Evolutionary conservation across 192 early-diverging fungal genomes (phyloP).

Genomic region (Linnemannia schmuckeri): DNA sequence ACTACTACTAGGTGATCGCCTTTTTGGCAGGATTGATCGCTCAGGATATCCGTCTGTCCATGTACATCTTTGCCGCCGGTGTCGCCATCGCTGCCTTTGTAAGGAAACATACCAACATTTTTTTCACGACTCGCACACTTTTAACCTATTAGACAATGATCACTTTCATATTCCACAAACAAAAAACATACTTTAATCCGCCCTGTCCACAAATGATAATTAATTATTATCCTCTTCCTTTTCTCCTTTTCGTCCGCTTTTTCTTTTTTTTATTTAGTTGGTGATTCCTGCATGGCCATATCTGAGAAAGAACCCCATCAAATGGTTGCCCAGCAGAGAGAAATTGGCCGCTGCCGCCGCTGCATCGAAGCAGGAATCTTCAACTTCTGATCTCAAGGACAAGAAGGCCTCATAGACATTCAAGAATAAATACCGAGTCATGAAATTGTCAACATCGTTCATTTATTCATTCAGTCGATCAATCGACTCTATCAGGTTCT

Average conservation of each 20-base stretch:
- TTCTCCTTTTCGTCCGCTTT: background rate
- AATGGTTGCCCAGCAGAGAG: slow-evolving; percentile 49
- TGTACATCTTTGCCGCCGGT: slow-evolving; percentile 49
- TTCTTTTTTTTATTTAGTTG: slow-evolving; percentile 9
- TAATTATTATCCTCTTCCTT: background rate
- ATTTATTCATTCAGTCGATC: no score
- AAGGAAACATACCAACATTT: background rate
- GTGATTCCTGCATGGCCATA: slow-evolving; percentile 54
- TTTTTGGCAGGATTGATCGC: slow-evolving; percentile 36
- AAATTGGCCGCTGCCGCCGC: slow-evolving; percentile 9
- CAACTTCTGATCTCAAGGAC: background rate
- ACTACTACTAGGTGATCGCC: slow-evolving; percentile 28
- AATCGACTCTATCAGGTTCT: no score
- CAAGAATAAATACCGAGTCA: background rate
- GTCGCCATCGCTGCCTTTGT: slow-evolving; percentile 33
- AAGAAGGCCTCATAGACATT: background rate
- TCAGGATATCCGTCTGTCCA: slow-evolving; percentile 41
- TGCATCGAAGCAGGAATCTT: slow-evolving; percentile 20
- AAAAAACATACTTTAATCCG: background rate
- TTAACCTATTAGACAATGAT: background rate
- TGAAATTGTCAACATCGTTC: background rate
- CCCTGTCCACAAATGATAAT: background rate
- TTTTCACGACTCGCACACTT: no score
- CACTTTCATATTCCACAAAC: background rate
- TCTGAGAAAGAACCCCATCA: slow-evolving; percentile 35